Evolutionary conservation across 495 filamentous ascomycete genomes (phyloP).

Genomic region (Aspergillus nanangensis): DNA sequence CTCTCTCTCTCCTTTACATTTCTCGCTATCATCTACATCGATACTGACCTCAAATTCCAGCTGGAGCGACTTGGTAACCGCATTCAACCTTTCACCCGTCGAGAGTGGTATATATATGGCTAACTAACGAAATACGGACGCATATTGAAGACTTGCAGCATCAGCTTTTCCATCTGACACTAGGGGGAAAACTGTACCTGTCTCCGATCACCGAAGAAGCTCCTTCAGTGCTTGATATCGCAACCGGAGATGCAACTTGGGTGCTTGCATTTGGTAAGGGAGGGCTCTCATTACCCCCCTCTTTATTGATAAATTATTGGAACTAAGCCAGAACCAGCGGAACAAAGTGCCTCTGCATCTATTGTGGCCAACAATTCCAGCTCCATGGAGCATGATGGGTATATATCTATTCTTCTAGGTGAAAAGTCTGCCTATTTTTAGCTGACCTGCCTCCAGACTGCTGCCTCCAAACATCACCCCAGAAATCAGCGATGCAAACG

Average conservation of each 20-base stretch:
- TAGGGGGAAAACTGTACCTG: not conserved
- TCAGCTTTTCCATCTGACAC: constrained; percentile 6
- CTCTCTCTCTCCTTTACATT: too few relatives aligned
- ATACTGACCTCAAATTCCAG: too few relatives aligned
- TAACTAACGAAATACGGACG: too few relatives aligned
- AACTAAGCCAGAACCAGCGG: not conserved
- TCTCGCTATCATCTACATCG: too few relatives aligned
- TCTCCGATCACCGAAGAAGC: not conserved
- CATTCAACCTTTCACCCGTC: too few relatives aligned
- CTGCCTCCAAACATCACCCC: not conserved
- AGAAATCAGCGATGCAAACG: not conserved
- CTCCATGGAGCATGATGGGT: not conserved
- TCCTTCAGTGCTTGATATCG: not conserved
- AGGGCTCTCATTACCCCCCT: not conserved
- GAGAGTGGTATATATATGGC: too few relatives aligned
- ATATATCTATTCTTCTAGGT: not conserved
- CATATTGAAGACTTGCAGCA: constrained; percentile 8
- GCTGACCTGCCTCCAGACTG: not conserved
- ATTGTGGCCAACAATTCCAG: not conserved
- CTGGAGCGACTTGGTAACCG: too few relatives aligned
- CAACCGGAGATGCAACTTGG: constrained; percentile 5
- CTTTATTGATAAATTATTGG: not conserved
- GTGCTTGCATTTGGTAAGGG: constrained; percentile 1
- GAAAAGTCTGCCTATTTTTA: not conserved
- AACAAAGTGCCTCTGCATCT: not conserved